A percentile compares a stretch with the other conserved stretches of the same genome.
These are phyloP conservation scores for Trametes cubensis DNA, from an alignment of 768 basidiomycete species.

Conservation along the genomic window DNA sequence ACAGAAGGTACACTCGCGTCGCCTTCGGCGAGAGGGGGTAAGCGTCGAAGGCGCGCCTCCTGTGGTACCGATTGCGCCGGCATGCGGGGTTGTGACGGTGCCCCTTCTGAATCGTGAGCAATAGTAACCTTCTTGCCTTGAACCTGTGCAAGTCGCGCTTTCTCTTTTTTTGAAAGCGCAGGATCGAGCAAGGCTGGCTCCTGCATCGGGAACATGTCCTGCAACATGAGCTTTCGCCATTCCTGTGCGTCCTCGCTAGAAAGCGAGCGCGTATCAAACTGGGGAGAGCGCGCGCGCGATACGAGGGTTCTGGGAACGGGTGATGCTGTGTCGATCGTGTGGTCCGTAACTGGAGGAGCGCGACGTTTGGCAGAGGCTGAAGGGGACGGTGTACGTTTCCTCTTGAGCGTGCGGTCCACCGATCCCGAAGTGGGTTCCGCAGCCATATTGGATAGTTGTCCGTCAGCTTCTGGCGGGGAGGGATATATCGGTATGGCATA, in stretches of 20 bases:
- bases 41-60: constrained; percentile 3
- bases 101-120: neutral
- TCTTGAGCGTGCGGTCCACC: constrained; percentile 26
- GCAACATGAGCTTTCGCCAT: constrained; percentile 56
- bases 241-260: constrained; percentile 50
- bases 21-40: constrained; percentile 17
- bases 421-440: neutral
- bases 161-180: constrained; percentile 18
- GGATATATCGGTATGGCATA: constrained; percentile 57
- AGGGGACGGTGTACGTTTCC: constrained; percentile 35
- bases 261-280: constrained; percentile 39
- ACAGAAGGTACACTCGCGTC: neutral
- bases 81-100: neutral
- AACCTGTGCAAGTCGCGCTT: constrained; percentile 2
- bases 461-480: neutral
- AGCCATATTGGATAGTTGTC: neutral
- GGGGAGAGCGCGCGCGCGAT: constrained; percentile 28
- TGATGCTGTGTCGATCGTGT: neutral
- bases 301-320: constrained; percentile 22
- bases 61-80: neutral
- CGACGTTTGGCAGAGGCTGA: constrained; percentile 28
- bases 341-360: neutral
- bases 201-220: constrained; percentile 55
- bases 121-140: neutral
- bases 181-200: constrained; percentile 19